These are phyloP conservation scores for Colletotrichum sp. DNA, from an alignment of 2,329 filamentous ascomycete genomes.

Conservation along the genomic window DNA sequence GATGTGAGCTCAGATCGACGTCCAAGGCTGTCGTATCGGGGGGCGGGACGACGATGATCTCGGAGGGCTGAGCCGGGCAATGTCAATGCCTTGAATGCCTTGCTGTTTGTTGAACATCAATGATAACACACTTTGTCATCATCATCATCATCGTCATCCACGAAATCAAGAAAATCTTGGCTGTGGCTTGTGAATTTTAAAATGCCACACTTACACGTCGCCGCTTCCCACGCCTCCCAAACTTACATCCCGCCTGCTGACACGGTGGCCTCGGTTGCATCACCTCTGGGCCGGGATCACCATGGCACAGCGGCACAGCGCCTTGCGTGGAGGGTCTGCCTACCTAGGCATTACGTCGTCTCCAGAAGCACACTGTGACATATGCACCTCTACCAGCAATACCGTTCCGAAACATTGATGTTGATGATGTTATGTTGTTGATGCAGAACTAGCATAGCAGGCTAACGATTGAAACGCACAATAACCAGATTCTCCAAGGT, in stretches of 20 bases:
- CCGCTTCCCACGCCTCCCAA: background rate
- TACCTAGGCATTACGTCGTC: background rate
- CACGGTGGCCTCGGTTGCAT: conserved; percentile 17
- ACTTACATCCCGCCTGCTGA: background rate
- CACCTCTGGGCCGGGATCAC: background rate
- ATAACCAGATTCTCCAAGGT: conserved; percentile 13
- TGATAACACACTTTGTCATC: background rate
- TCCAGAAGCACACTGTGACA: background rate
- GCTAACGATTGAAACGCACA: conserved; percentile 14
- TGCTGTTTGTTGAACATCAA: background rate
- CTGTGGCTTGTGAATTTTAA: conserved; percentile 7
- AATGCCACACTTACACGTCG: background rate
- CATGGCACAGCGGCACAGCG: background rate
- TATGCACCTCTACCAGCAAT: background rate
- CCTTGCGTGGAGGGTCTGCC: background rate
- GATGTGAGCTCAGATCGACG: conserved; percentile 2
- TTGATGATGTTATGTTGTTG: background rate
- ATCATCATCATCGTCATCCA: background rate
- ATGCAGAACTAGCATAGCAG: conserved; percentile 8
- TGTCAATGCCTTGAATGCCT: background rate
- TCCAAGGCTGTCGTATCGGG: background rate
- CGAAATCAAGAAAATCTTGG: background rate
- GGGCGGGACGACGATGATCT: background rate
- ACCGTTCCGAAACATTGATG: background rate
- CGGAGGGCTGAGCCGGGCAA: background rate